Evolutionary conservation across 2,329 filamentous ascomycete species (phyloP), one percentile per base, ranked within the genome.

Genomic region (Macrophomina phaseolina): DNA sequence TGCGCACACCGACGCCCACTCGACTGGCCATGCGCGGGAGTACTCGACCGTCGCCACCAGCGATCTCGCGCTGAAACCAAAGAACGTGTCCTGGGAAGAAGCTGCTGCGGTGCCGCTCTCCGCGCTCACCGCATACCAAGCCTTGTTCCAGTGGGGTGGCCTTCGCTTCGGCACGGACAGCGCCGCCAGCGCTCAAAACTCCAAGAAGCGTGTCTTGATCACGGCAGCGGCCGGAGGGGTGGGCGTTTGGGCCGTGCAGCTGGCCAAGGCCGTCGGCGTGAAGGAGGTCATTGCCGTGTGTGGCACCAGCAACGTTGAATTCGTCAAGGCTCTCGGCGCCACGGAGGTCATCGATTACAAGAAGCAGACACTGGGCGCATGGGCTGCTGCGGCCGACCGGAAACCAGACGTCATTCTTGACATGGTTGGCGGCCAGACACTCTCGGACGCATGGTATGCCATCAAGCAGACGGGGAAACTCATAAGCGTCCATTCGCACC

Each of bases 341-440:
- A 68, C 55, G 18, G 69, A 71, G 38, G 75, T 71, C 9, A 65
- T 77, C 42, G 76, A 79, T 68, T 76, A 82, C 71, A 75, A 74
- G 45, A 48, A 48, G 45, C 16, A 48, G n/a, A 48, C 45, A n/a
- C 16, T 48, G 12, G 70, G 68, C 53, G 67, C 66, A 4, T 81
- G 77, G 78, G 67, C 71, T 46, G 66, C 68, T 30, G 68, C 67
- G 7, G 45, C 12, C 9, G 51, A 55, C 6, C 66, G 55, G 2
- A 74, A 77, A 67, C 76, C 79, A n/a, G 80, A 83, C 70, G 48
- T 82, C 5, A 78, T 82, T 18, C 65, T 82, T 64, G 81, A 83
- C 71, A 78, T 73, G 55, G 73, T 80, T 34, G 82, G 82, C 7
- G 73, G 78, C 9, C 73, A 73, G 65, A 72, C 77, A 5, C 69